Conservation (phyloP, 192 early-diverging fungal species). For the Podila epicladia region DNA sequence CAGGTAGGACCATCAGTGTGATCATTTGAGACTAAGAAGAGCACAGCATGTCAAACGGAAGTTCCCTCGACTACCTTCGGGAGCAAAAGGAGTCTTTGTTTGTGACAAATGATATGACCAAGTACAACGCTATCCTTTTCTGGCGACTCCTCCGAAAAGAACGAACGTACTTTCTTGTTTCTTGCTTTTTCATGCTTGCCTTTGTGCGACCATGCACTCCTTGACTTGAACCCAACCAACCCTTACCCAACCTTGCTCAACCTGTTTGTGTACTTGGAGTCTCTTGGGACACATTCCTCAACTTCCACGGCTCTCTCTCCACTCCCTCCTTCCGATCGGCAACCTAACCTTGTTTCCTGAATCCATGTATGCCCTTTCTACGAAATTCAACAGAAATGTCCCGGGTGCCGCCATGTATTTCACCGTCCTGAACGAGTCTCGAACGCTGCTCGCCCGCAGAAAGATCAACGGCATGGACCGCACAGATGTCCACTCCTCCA, state of each 20-base stretch:
- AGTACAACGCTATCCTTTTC: no score
- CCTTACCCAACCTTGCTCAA: no score
- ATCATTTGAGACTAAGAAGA: neutral
- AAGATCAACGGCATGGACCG: slow-evolving; percentile 37
- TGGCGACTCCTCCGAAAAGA: no score
- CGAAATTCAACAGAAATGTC: slow-evolving; percentile 58
- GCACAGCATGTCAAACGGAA: no score
- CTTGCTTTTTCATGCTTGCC: neutral
- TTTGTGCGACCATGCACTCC: no score
- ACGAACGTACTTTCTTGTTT: neutral
- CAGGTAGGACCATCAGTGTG: slow-evolving; percentile 52
- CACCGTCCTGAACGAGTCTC: slow-evolving; percentile 68
- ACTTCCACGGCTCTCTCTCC: neutral
- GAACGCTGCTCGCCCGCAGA: slow-evolving; percentile 58
- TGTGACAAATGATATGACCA: no score
- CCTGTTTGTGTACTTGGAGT: neutral
- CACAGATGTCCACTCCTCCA: slow-evolving; percentile 5
- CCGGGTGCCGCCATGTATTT: slow-evolving; percentile 82
- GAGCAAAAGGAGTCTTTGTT: neutral
- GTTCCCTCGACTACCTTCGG: no score
- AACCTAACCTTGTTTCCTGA: neutral
- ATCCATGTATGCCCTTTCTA: neutral
- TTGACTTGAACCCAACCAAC: no score
- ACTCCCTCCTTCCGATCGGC: no score
- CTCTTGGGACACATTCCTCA: neutral